Evolutionary conservation across 345 rosid genomes (phyloP), one percentile per base, ranked within the genome.

Genomic region (Salix purpurea): DNA sequence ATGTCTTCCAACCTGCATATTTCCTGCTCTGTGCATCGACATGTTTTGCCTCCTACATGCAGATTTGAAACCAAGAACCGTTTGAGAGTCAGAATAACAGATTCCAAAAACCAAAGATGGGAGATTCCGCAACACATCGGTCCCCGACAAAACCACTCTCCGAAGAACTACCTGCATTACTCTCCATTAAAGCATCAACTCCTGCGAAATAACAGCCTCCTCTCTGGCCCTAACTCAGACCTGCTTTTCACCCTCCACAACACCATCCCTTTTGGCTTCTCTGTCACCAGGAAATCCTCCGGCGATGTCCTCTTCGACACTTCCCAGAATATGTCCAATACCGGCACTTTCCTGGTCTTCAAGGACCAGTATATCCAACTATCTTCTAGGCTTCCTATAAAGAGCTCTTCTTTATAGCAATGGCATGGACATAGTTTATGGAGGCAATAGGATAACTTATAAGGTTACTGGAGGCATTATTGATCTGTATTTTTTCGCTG

Each of bases 361-460:
- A 90, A 92, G 83, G 93, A 92, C 71, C 97, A 92, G 73, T 92
- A 87, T 78, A 88, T 89, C 60, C 92, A 87, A 52, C 85, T 92
- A 72, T 81, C 89, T 65, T 89, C 95, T 2, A 95, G 93, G 66
- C 74, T 16, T 90, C 23, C 71, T 92, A 30, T 30, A 30, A 30
- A 30, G 32, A 30, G 77, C 70, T 90, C 65, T 75, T 92, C 32
- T 30, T 26, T 90, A 89, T 68, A 88, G 94, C 56, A 92, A 92
- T 36, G 97, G 94, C 3, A 92, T 89, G 92, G 97, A 92, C 24
- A 78, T 92, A 7, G 69, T 16, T 65, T 92, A 90, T 36, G 81
- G 75, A 2, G 93, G 90, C 2, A 85, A 83, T 70, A 71, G 90
- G 80, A 90, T 92, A 65, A 87, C 87, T 34, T 90, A 87, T 76